Evolutionary conservation across 192 early-diverging fungal genomes (phyloP), one percentile per base, ranked within the genome.

Genomic region (Linderina pennispora): DNA sequence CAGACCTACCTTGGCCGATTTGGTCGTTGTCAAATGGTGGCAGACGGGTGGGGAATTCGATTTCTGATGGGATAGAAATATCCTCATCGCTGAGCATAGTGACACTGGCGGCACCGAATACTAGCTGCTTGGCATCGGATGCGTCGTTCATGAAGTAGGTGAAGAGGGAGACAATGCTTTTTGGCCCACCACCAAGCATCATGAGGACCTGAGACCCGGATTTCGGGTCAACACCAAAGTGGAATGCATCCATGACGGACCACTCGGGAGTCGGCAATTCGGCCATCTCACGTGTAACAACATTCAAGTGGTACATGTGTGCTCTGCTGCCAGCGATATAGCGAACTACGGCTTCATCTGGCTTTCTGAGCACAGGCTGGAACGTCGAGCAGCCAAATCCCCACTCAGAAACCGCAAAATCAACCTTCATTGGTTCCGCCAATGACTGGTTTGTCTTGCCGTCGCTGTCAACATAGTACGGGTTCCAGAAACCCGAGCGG

Each of bases 401-500:
- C 82, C 77, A 83, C 24, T 77, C 64, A 13, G 83, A 66, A 1
- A 28, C 65, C 0, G 84, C 77, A 55, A 90, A 88, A 32, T 90
- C 88, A 28, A 76, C 77, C 14, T 59, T 32, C 3, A 83, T 28
- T 4, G 80, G 75, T 21, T 64, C 39, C 2, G 55, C 44, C 8
- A 87, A 67, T 32, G 58, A 65, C 38, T 10, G 20, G 4, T 67
- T 40, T 1, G 79, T 53, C 9, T 71, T 19, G 25, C 52, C 54
- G 0, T 53, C 50, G 2, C 50, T 14, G 22, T 66, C 64, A 28
- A 74, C 67, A 9, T 62, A 67, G 60, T 86, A 80, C 1, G 84
- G 56, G 45, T 85, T 87, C 81, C 83, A 87, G 48, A 80, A 90
- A 10, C 85, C 85, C 3, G 69, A 60, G 15, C 84, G 70, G 64